Evolutionary conservation across 1,284 basidiomycete genomes (phyloP).

Genomic region (Crepidotus sp.): DNA sequence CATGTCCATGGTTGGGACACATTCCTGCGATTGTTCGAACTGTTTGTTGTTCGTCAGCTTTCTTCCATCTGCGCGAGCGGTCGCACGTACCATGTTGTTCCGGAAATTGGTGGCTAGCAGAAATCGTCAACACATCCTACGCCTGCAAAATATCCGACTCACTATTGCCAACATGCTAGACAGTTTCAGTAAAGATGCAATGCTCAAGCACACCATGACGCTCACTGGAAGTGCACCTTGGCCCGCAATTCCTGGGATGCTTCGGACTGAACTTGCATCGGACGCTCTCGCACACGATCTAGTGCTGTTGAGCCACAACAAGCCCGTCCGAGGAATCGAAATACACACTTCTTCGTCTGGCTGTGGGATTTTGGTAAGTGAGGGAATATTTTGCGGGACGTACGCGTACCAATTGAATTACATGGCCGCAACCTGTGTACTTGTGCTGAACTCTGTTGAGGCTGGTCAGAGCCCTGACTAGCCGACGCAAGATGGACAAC

Average conservation of each 20-base stretch:
- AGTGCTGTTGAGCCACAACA: conserved; percentile 7
- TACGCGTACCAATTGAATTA: conserved; percentile 42
- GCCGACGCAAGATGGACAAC: conserved; percentile 19
- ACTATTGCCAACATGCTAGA: conserved; percentile 69
- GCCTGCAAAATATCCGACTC: conserved; percentile 24
- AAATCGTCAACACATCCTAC: conserved; percentile 12
- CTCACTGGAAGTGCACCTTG: conserved; percentile 39
- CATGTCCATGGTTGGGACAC: conserved; percentile 9
- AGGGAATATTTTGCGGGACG: conserved; percentile 1
- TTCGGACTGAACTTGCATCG: conserved; percentile 62
- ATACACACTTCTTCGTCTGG: conserved; percentile 34
- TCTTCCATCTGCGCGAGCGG: not conserved
- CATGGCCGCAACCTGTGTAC: conserved; percentile 49
- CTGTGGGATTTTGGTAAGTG: conserved; percentile 28
- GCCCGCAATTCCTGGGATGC: conserved; percentile 52
- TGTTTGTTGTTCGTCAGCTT: conserved; percentile 10
- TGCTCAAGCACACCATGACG: not conserved
- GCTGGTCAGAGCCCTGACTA: conserved; percentile 10
- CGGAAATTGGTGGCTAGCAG: conserved; percentile 56
- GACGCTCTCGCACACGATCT: conserved; percentile 48
- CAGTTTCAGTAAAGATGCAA: not conserved
- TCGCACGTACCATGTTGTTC: conserved; percentile 41
- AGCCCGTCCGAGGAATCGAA: not conserved
- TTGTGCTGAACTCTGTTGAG: conserved; percentile 43
- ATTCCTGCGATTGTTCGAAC: conserved; percentile 13